phyloP scores from a whole-genome alignment of 2,329 filamentous ascomycete species.

The Microsporum ferrugineum region DNA sequence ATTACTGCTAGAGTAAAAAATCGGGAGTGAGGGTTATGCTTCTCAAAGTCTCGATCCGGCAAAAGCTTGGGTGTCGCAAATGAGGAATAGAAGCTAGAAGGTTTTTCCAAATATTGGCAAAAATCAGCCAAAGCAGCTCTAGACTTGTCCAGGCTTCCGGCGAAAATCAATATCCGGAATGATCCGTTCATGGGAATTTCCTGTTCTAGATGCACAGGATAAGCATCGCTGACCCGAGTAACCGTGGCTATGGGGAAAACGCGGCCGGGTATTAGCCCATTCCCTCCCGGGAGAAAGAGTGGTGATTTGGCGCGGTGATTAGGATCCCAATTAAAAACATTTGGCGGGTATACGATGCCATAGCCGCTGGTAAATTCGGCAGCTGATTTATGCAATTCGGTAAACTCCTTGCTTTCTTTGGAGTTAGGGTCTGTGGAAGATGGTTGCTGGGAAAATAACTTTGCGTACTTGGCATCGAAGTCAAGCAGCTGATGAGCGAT shows the following conservation, averaged over 20 bases:
- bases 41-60: conserved; percentile 61
- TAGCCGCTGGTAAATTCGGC: conserved; percentile 92
- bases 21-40: conserved; percentile 68
- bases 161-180: conserved; percentile 78
- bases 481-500: conserved; percentile 73
- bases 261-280: conserved; percentile 48
- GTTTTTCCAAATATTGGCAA: conserved; percentile 50
- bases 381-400: conserved; percentile 78
- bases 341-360: conserved; percentile 73
- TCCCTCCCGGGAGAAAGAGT: conserved; percentile 55
- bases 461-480: conserved; percentile 83
- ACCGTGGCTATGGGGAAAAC: conserved; percentile 69
- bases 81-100: conserved; percentile 59
- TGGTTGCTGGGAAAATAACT: conserved; percentile 65
- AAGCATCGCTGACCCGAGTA: conserved; percentile 76
- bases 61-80: conserved; percentile 45
- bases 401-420: conserved; percentile 57
- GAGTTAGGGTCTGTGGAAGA: conserved; percentile 44
- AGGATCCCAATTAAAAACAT: conserved; percentile 71
- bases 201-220: conserved; percentile 81
- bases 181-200: conserved; percentile 80
- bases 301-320: conserved; percentile 59
- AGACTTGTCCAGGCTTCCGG: conserved; percentile 53
- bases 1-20: conserved; percentile 73
- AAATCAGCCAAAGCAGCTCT: conserved; percentile 58